Evolutionary conservation across 1,284 basidiomycete genomes (phyloP), one percentile per base, ranked within the genome.

Genomic region (Thecaphora thlaspeos): DNA sequence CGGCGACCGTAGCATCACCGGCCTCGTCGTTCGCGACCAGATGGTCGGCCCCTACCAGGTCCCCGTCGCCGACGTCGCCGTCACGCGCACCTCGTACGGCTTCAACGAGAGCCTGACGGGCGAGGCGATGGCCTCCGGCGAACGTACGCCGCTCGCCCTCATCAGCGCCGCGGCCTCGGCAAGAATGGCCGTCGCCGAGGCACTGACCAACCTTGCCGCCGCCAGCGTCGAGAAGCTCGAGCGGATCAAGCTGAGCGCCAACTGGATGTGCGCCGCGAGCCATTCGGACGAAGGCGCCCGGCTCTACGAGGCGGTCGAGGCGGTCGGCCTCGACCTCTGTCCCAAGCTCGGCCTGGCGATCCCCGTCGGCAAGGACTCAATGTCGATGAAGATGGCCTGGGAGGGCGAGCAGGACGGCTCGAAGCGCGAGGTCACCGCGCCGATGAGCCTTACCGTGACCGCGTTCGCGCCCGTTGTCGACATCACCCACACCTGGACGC

Each of bases 321-420:
- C 95, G 2, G 85, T 98, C 43, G 94, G 95, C 11, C 84, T 94
- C 81, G 91, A 95, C 58, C 82, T 99, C 12, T 98, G 95, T 79
- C 93, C 94, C n/a, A 86, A 85, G 21, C 84, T 99, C 14, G 93
- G 94, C 12, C 82, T 98, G 21, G 89, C 91, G 22, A 91, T 99
- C 46, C 95, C 94, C 0, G 94, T 98, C 32, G 94, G 95, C 28
- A 99, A 99, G 81, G 94, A 99, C 79, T 96, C 92, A 3, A 97
- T 99, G 95, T 93, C 90, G 30, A 99, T 98, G 94, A 88, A 89
- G 57, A 98, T 97, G 94, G 88, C 87, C 70, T 99, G 94, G 94
- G 64, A 80, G 21, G 79, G 78, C 39, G 83, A 77, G 48, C 56
- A 52, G 79, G 49, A 63, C n/a, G 60, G 64, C 41, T 84, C 86